phyloP scores from a whole-genome alignment of 2,329 filamentous ascomycete species.

The Pseudopyrenochaeta lycopersici region DNA sequence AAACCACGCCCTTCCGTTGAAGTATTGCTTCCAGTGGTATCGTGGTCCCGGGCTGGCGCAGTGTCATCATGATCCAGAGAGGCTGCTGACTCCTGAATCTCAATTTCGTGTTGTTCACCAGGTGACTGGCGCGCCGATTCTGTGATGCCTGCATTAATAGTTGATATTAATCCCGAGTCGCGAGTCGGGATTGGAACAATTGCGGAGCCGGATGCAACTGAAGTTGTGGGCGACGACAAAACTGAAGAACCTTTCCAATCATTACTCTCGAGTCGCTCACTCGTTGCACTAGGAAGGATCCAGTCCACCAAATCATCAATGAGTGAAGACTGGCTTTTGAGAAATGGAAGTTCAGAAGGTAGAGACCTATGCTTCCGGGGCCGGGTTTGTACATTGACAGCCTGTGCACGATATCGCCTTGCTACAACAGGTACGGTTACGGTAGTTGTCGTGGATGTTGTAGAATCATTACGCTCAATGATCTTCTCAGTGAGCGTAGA shows the following conservation, averaged over 20 bases:
- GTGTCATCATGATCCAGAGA: neutral
- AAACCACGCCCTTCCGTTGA: too few species aligned
- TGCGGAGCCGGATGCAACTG: slow-evolving; percentile 7
- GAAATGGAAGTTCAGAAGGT: slow-evolving; percentile 25
- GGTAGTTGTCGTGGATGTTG: slow-evolving; percentile 18
- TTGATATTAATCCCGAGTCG: neutral
- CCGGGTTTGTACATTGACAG: slow-evolving; percentile 23
- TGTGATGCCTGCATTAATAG: neutral
- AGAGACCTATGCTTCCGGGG: slow-evolving; percentile 23
- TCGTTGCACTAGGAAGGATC: slow-evolving; percentile 20
- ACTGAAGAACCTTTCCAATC: slow-evolving; percentile 2
- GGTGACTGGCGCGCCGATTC: neutral
- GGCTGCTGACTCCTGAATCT: neutral
- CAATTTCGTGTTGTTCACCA: neutral
- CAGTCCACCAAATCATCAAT: slow-evolving; percentile 33
- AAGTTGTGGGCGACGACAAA: slow-evolving; percentile 4
- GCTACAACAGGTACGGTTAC: slow-evolving; percentile 21
- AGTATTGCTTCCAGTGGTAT: neutral
- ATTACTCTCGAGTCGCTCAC: slow-evolving; percentile 6
- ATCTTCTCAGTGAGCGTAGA: slow-evolving; percentile 19
- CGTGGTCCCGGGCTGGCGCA: neutral
- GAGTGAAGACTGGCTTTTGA: slow-evolving; percentile 31
- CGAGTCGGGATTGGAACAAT: neutral
- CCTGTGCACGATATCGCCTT: slow-evolving; percentile 25
- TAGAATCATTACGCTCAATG: slow-evolving; percentile 28